Evolutionary conservation across 2,329 filamentous ascomycete species (phyloP).

Genomic region (Cladosporium sp.): DNA sequence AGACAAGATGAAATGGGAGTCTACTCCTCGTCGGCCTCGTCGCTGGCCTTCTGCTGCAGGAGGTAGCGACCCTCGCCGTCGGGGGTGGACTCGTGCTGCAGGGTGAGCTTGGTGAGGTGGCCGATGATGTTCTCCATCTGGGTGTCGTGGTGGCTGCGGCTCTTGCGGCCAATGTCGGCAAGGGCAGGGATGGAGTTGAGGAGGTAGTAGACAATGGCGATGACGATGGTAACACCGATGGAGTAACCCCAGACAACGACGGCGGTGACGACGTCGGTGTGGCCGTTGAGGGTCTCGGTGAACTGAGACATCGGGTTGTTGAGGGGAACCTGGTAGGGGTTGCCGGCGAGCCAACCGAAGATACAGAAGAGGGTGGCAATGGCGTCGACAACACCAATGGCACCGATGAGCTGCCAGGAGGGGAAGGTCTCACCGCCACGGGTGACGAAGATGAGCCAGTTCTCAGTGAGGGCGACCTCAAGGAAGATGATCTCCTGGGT

Average conservation of each 20-base stretch:
- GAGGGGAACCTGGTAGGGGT: conserved; percentile 33
- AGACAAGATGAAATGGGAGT: conserved; percentile 10
- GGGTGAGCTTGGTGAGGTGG: conserved; percentile 57
- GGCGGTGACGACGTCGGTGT: conserved; percentile 58
- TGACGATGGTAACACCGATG: conserved; percentile 60
- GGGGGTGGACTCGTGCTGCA: conserved; percentile 53
- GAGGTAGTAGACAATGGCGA: conserved; percentile 59
- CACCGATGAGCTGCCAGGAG: conserved; percentile 65
- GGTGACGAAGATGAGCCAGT: conserved; percentile 51
- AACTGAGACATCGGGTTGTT: conserved; percentile 38
- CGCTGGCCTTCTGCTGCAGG: conserved; percentile 37
- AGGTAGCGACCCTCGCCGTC: conserved; percentile 39
- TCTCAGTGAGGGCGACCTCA: conserved; percentile 47
- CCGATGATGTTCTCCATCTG: conserved; percentile 61
- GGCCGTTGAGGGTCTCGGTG: conserved; percentile 35
- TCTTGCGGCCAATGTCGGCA: conserved; percentile 57
- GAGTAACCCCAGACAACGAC: conserved; percentile 61
- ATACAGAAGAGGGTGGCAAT: conserved; percentile 67
- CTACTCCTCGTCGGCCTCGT: conserved; percentile 46
- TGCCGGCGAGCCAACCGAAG: conserved; percentile 66
- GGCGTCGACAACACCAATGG: conserved; percentile 66
- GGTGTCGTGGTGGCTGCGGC: conserved; percentile 56
- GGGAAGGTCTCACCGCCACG: conserved; percentile 64
- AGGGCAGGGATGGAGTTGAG: conserved; percentile 55
- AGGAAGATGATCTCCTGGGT: conserved; percentile 63